These are phyloP conservation scores for Fistulina hepatica DNA, from an alignment of 1,284 basidiomycete genomes.

Conservation along the genomic window DNA sequence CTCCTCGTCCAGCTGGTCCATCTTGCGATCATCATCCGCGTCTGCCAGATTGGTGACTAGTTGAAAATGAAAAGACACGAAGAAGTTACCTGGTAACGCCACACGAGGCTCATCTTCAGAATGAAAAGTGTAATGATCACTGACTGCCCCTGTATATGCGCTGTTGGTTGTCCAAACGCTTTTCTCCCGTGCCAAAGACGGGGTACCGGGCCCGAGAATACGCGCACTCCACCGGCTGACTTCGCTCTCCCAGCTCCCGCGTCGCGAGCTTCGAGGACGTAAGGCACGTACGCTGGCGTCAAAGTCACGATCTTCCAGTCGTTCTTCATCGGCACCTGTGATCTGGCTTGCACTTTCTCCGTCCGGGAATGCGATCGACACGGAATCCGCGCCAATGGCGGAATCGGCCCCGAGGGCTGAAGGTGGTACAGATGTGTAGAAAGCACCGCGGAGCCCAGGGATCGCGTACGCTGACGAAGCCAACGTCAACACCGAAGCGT, in stretches of 20 bases:
- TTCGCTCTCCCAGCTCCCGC: constrained; percentile 79
- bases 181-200: constrained; percentile 36
- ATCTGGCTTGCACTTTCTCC: constrained; percentile 60
- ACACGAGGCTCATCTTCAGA: no score
- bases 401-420: constrained; percentile 52
- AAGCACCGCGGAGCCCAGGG: constrained; percentile 33
- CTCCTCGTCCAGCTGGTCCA: no score
- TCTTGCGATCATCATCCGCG: no score
- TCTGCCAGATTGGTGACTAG: no score
- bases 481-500: constrained; percentile 86
- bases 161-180: constrained; percentile 51
- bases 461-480: constrained; percentile 85
- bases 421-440: constrained; percentile 33
- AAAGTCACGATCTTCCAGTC: constrained; percentile 53
- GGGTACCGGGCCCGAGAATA: constrained; percentile 34
- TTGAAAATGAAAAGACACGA: no score
- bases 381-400: constrained; percentile 54
- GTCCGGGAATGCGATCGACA: constrained; percentile 39
- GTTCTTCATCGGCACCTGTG: constrained; percentile 44
- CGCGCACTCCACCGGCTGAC: constrained; percentile 76
- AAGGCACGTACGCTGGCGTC: constrained; percentile 73
- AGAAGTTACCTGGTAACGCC: no score
- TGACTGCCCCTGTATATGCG: constrained; percentile 41
- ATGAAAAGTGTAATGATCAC: constrained; percentile 10
- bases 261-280: constrained; percentile 65